phyloP scores from a whole-genome alignment of 441 rosid genomes.

The Eruca vesicaria region DNA sequence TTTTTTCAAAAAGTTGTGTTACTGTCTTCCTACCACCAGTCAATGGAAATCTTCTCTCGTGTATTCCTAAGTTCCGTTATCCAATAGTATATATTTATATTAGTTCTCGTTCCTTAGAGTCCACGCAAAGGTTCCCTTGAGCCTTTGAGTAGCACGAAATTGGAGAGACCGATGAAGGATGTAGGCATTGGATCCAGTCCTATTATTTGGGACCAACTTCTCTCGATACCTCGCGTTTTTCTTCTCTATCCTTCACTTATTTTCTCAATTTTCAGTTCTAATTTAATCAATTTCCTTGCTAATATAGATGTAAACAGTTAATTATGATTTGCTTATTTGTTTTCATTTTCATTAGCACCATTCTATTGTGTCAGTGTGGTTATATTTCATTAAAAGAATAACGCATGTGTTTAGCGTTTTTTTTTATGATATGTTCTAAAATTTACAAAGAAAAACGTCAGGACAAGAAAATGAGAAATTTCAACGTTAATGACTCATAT shows the following conservation, averaged over 20 bases:
- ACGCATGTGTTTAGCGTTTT: not conserved
- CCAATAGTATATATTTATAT: not conserved
- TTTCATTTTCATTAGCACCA: not conserved
- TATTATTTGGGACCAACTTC: constrained; percentile 24
- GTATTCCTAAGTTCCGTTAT: not conserved
- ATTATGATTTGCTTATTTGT: not conserved
- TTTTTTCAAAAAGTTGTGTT: not conserved
- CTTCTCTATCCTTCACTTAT: not conserved
- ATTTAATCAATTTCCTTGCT: not conserved
- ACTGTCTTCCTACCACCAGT: not conserved
- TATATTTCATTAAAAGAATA: not conserved
- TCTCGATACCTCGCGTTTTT: constrained; percentile 2
- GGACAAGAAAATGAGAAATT: not conserved
- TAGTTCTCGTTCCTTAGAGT: constrained; percentile 10
- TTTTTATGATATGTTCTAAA: not conserved
- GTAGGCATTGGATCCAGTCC: constrained; percentile 23
- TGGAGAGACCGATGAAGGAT: constrained; percentile 25
- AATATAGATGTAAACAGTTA: not conserved
- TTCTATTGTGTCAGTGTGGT: not conserved
- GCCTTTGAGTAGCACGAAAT: constrained; percentile 32
- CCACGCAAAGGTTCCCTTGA: constrained; percentile 29
- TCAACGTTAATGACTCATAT: not conserved
- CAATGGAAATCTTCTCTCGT: not conserved
- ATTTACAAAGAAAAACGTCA: not conserved
- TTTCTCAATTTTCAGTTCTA: not conserved